These are phyloP conservation scores for Pichia sp. DNA, from an alignment of 1,139 yeast genomes.

Conservation along the genomic window DNA sequence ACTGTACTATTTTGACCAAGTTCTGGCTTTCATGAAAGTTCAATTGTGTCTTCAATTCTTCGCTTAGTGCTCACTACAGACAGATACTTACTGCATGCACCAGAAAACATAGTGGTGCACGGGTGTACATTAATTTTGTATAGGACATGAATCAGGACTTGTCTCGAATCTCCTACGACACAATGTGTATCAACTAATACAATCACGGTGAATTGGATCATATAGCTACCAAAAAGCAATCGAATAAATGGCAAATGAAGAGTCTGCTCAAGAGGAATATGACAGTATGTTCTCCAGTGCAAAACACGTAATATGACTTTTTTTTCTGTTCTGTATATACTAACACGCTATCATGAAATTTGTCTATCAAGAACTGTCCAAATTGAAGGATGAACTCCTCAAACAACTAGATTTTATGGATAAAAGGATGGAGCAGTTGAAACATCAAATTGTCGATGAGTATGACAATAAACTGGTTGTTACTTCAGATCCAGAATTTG, in stretches of 20 bases:
- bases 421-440: not conserved
- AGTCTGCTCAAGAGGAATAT: not conserved
- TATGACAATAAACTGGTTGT: conserved; percentile 4
- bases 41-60: not conserved
- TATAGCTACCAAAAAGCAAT: too few species aligned
- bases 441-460: conserved; percentile 5
- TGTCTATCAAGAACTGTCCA: not conserved
- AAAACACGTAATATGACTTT: not conserved
- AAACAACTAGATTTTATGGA: conserved; percentile 6
- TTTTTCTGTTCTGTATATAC: not conserved
- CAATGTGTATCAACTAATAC: too few species aligned
- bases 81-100: not conserved
- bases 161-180: too few species aligned
- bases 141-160: too few species aligned
- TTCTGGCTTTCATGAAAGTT: not conserved
- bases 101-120: not conserved
- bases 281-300: not conserved
- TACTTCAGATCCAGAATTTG: conserved; percentile 43
- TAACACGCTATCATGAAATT: not conserved
- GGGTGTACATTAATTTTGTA: not conserved
- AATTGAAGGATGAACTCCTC: conserved; percentile 1
- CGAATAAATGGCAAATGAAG: not conserved
- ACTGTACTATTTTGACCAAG: too few species aligned
- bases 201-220: too few species aligned
- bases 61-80: not conserved